Conservation (phyloP, 495 filamentous ascomycete genomes). For the Penicillium fimorum region DNA sequence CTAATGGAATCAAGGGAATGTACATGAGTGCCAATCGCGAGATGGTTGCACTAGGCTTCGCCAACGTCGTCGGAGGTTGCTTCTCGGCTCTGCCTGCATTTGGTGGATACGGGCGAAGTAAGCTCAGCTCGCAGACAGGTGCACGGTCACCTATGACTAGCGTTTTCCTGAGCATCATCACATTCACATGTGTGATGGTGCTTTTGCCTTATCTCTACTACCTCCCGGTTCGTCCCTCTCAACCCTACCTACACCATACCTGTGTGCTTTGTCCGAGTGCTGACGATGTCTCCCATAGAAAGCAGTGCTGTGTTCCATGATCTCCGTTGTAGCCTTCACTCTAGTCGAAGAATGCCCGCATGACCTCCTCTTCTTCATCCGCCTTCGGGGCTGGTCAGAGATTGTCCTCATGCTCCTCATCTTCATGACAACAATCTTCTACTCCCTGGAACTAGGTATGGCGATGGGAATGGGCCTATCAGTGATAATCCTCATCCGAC, state of each 20-base stretch:
- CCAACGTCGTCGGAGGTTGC: constrained; percentile 85
- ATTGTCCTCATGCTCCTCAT: constrained; percentile 85
- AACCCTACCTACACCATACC: not conserved
- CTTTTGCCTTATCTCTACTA: constrained; percentile 92
- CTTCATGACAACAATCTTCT: constrained; percentile 90
- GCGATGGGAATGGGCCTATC: constrained; percentile 86
- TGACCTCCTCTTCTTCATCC: constrained; percentile 86
- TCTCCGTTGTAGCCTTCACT: constrained; percentile 91
- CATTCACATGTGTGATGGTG: constrained; percentile 73
- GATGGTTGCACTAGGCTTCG: constrained; percentile 85
- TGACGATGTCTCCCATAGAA: constrained; percentile 53
- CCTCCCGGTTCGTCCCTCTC: constrained; percentile 65
- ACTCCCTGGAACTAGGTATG: constrained; percentile 79
- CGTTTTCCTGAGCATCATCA: constrained; percentile 77
- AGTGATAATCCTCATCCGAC: constrained; percentile 82
- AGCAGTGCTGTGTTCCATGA: constrained; percentile 90
- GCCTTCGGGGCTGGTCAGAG: constrained; percentile 80
- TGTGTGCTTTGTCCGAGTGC: not conserved
- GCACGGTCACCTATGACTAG: constrained; percentile 91
- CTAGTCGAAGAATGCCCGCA: constrained; percentile 93
- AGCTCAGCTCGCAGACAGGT: constrained; percentile 88
- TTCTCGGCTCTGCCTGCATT: constrained; percentile 92
- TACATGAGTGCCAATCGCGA: constrained; percentile 88
- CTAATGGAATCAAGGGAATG: constrained; percentile 67
- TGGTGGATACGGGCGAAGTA: constrained; percentile 94